Percentiles rank a stretch among this genome's conserved stretches.
Conservation (phyloP, 352 stramenopile genomes). For the Globisporangium canariense region DNA sequence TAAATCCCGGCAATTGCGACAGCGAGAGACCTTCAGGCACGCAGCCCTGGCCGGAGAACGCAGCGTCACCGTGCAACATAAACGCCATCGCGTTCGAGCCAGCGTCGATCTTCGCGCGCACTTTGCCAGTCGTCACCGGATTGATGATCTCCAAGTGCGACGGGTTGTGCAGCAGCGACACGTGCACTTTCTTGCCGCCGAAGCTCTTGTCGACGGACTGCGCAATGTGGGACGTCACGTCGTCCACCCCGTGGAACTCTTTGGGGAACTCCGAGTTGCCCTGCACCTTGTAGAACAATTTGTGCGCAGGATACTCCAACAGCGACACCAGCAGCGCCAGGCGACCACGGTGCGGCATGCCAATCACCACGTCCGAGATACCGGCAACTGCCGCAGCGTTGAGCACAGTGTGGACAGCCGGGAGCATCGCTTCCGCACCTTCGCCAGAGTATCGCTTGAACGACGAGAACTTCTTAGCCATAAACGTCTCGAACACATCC, state of each 20-base stretch:
- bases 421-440: constrained; percentile 79
- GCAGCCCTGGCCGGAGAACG: constrained; percentile 84
- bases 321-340: constrained; percentile 72
- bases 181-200: constrained; percentile 48
- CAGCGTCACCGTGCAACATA: constrained; percentile 84
- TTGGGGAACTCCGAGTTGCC: constrained; percentile 72
- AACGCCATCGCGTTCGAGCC: constrained; percentile 70
- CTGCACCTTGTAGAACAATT: constrained; percentile 83
- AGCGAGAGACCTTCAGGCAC: constrained; percentile 76
- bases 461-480: constrained; percentile 81
- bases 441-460: constrained; percentile 89
- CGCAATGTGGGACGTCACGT: constrained; percentile 87
- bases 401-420: constrained; percentile 68
- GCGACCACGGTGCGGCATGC: constrained; percentile 83
- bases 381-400: constrained; percentile 42
- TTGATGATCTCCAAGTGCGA: constrained; percentile 90
- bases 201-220: constrained; percentile 70
- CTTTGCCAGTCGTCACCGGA: constrained; percentile 77
- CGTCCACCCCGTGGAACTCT: constrained; percentile 59
- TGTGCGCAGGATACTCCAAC: constrained; percentile 77
- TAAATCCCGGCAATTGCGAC: constrained; percentile 75
- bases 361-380: constrained; percentile 78
- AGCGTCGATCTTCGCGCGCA: constrained; percentile 74
- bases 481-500: constrained; percentile 84
- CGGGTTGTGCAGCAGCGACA: constrained; percentile 86